A percentile compares a stretch with the other conserved stretches of the same genome.
These are phyloP conservation scores for Acidiella bohemica DNA, from an alignment of 495 filamentous ascomycete species.

Conservation along the genomic window DNA sequence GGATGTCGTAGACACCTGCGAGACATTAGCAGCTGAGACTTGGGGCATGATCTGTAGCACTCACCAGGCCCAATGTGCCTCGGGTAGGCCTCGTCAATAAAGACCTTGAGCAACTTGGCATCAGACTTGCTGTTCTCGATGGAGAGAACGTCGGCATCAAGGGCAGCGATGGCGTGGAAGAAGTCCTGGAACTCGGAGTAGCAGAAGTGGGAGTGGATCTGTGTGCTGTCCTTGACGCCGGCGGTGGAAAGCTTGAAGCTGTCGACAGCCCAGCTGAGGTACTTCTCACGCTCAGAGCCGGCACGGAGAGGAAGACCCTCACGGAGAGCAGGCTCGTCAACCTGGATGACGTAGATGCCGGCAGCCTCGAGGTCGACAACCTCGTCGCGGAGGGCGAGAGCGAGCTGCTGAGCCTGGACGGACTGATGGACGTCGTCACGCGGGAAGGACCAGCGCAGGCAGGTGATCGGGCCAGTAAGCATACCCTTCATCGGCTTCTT, in stretches of 20 bases:
- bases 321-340: constrained; percentile 97
- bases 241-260: constrained; percentile 89
- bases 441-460: constrained; percentile 97
- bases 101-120: constrained; percentile 96
- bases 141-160: constrained; percentile 93
- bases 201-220: constrained; percentile 99
- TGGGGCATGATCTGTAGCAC: constrained; percentile 28
- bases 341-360: constrained; percentile 94
- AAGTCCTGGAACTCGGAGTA: constrained; percentile 99
- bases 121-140: constrained; percentile 99
- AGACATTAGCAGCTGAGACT: background rate
- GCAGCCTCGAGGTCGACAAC: constrained; percentile 93
- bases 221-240: constrained; percentile 81
- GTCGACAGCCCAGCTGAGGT: constrained; percentile 92
- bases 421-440: constrained; percentile 99
- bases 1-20: constrained; percentile 83
- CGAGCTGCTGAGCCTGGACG: constrained; percentile 95
- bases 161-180: constrained; percentile 97
- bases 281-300: constrained; percentile 82
- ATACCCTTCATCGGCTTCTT: constrained; percentile 99
- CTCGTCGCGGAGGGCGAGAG: constrained; percentile 94
- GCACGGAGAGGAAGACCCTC: constrained; percentile 94
- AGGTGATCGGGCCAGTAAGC: constrained; percentile 98
- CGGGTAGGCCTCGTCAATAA: constrained; percentile 90
- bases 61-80: constrained; percentile 81